Evolutionary conservation across 192 early-diverging fungal genomes (phyloP).

Genomic region (Coemansia guatemalensis): DNA sequence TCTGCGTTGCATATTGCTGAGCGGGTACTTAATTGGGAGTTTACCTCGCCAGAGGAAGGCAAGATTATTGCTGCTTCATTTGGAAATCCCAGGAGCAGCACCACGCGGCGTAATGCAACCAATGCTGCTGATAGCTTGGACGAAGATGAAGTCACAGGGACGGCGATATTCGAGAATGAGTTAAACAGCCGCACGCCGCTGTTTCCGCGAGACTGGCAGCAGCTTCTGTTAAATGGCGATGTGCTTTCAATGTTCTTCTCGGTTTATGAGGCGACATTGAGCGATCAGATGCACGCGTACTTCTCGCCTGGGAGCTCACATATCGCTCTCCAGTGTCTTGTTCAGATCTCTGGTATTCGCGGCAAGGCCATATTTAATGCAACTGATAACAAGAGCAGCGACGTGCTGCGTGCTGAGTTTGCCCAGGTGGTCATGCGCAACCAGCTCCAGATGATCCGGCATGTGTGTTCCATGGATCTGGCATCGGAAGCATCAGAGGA

Average conservation of each 20-base stretch:
- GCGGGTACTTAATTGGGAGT: constrained; percentile 36
- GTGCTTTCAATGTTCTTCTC: constrained; percentile 47
- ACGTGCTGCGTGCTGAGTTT: constrained; percentile 36
- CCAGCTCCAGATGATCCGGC: constrained; percentile 46
- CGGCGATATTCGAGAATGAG: constrained; percentile 26
- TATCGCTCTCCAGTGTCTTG: constrained; percentile 46
- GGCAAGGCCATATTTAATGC: constrained; percentile 40
- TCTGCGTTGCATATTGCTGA: constrained; percentile 49
- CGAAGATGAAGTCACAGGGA: constrained; percentile 15
- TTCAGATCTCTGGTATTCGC: constrained; percentile 47
- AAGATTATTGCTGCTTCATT: constrained; percentile 34
- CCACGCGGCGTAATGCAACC: neutral
- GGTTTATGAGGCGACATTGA: constrained; percentile 42
- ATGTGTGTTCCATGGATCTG: constrained; percentile 46
- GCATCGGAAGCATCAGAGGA: constrained; percentile 40
- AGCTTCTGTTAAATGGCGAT: constrained; percentile 40
- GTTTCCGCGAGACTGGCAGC: constrained; percentile 39
- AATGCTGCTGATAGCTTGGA: constrained; percentile 16
- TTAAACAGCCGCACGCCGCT: constrained; percentile 37
- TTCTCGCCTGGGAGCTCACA: constrained; percentile 52
- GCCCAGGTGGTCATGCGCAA: constrained; percentile 40
- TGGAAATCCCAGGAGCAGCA: constrained; percentile 15
- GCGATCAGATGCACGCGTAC: constrained; percentile 48
- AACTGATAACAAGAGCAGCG: constrained; percentile 15
- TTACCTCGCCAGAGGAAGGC: constrained; percentile 30